Base-by-base conservation (phyloP, 495 filamentous ascomycete species). In the Chaetomium tenue region DNA sequence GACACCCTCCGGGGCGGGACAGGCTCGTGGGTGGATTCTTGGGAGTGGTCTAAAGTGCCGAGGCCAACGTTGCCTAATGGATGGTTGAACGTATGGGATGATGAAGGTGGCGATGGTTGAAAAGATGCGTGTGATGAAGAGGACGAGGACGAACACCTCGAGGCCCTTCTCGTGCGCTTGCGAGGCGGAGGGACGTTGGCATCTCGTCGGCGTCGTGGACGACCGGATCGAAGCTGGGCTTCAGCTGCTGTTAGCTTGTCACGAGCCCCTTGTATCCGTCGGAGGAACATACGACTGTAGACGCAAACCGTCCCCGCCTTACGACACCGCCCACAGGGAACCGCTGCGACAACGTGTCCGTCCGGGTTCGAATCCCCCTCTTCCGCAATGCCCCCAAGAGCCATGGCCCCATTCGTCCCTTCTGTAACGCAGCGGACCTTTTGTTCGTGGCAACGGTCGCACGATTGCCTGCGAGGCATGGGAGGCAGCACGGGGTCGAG, bases 401-500 rank as follows among this genome's bases (percentile, higher is more conserved):
- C 40, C 52, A 61, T 53, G 23, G 56, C 33, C 5, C 51, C 60
- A 16, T 71, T 48, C 2, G 46, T 44, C 0, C 60, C 63, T 47
- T 68, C 61, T 26, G 65, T 68, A 33, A 68, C 55, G 44, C 68
- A 71, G 30, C 68, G 68, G 23, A 71, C 68, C 58, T 71, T 71
- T 48, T 68, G 68, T 47, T 68, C 66, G 23, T 71, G 68, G 33
- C 68, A 71, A 4, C 68, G 68, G 44, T 71, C 68, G 54, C 68
- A 71, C 4, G 68, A 71, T 58, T 71, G 68, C 46, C 68, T 61
- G 3, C 68, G 63, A n/a, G 68, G 68, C 68, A 71, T 68, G 59
- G 61, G 61, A 1, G 66, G 61, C 39, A 59, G 55, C 22, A 9
- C 46, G 2, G 48, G 33, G 12, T 60, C 47, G 47, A 52, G 12